Evolutionary conservation across 805 yeast genomes (phyloP), one percentile per base, ranked within the genome.

Genomic region (Yueomyces sp.): DNA sequence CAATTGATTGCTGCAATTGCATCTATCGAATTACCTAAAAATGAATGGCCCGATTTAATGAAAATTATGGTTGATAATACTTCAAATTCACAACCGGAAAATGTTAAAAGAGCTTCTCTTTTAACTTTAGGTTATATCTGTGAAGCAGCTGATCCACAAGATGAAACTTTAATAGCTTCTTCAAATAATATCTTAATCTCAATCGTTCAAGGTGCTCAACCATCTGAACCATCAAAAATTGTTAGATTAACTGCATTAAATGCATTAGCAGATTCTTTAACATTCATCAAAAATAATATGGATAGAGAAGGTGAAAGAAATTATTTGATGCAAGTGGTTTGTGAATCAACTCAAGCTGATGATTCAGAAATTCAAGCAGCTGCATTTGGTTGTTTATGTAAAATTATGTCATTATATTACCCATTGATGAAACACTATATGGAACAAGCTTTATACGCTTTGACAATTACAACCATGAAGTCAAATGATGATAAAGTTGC

Each of bases 301-400:
- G 87, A 79, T 53, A 75, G 83, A 47, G 97, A 90, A 59, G 94
- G 92, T 47, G 98, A 92, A 70, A 77, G 98, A 59, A 88, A 92
- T 62, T 87, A 83, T 65, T 84, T 92, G 62, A 92, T 92, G 98
- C 96, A 87, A 69, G 96, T 92, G 38, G 96, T 92, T 12, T 92
- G 98, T 67, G 97, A 92, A 66, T 95, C 96, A 19, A 88, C 98
- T n/a, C 96, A 90, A 63, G 84, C 94, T 27, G 73, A 75, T 34
- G 83, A 81, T 56, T 66, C 71, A 39, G 94, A 84, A 53, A 70
- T 92, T 49, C 95, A 88, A 66, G 90, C 94, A 6, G 81, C 94
- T 34, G 95, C 96, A 0, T 92, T 87, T 65, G 97, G 96, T 47
- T 94, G 96, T 56, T 73, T 92, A 46, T 92, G 96, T 38, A 77